Evolutionary conservation across 176 grass and related monocot genomes (phyloP).

Genomic region (Eremochloa ophiuroides): DNA sequence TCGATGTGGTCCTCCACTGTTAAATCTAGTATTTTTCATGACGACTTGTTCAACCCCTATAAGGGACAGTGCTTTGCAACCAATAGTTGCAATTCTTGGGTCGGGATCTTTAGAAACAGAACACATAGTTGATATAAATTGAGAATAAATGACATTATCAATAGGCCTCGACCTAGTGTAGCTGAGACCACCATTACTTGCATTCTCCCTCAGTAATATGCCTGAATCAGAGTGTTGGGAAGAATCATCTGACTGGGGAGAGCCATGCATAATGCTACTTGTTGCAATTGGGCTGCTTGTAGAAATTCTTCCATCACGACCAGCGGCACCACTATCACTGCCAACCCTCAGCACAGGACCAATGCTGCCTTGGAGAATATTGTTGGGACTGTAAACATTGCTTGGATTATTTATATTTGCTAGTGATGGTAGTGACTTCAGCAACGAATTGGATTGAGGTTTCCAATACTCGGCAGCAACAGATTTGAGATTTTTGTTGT

Average conservation of each 20-base stretch:
- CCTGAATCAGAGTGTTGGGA: constrained; percentile 94
- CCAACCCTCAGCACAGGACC: constrained; percentile 85
- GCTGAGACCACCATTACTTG: constrained; percentile 68
- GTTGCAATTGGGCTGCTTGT: constrained; percentile 61
- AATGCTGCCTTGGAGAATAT: constrained; percentile 54
- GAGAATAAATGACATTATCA: constrained; percentile 72
- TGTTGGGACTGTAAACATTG: constrained; percentile 48
- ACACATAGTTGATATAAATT: constrained; percentile 75
- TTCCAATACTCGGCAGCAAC: constrained; percentile 86
- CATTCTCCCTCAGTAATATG: constrained; percentile 64
- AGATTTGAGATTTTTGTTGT: constrained; percentile 89
- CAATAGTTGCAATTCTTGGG: constrained; percentile 68
- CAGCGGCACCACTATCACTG: constrained; percentile 58
- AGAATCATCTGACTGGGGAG: constrained; percentile 92
- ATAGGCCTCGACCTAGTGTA: constrained; percentile 52
- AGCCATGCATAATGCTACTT: constrained; percentile 72
- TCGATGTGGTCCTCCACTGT: constrained; percentile 45
- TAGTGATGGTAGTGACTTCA: constrained; percentile 73
- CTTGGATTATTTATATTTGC: constrained; percentile 65
- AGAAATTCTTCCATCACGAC: constrained; percentile 62
- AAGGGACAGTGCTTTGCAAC: constrained; percentile 68
- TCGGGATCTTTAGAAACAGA: constrained; percentile 87
- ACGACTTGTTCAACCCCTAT: constrained; percentile 83
- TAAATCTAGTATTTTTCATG: constrained; percentile 68
- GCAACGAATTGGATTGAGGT: constrained; percentile 64